Evolutionary conservation across 2,329 filamentous ascomycete species (phyloP), one percentile per base, ranked within the genome.

Genomic region (Uncinocarpus reesii): DNA sequence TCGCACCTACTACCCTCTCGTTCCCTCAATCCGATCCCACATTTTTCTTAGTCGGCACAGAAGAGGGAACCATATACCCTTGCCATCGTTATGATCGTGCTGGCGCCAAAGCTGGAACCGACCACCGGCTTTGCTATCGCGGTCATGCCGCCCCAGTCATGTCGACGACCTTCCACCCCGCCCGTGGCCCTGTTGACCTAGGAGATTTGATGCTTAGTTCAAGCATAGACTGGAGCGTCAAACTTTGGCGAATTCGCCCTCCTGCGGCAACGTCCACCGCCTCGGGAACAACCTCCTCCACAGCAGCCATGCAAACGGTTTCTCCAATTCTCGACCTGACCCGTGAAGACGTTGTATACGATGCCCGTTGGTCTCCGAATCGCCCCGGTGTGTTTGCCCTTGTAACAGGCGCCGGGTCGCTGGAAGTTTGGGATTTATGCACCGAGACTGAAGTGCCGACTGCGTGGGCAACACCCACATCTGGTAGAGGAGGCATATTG

Each of bases 51-150:
- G 85, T 95, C 28, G 92, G 93, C 34, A 95, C 89, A 23, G 92
- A 98, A 70, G 92, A 98, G 71, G 93, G 93, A 43, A 83, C 83
- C 40, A 95, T 98, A 55, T 95, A 92, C 67, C 89, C 92, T 0
- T 95, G 93, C 63, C 92, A 98, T 65, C 79, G 92, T 53, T 98
- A 98, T 69, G 92, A 98, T 67, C 86, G 93, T 54, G 92, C 93
- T 4, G 92, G 92, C 50, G 92, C 92, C 55, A 96, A 96, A 71
- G 90, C 92, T 3, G 92, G 92, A 41, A 87, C 95, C 21, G 93
- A 98, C 63, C 79, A 83, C 48, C 81, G 89, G 52, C 81, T 95
- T 51, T 83, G 81, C 56, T 98, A 98, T 70, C 79, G 80, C 56
- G 90, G 88, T 28, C 92, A 98, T 62, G 83, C 86, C 11, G 92